A percentile compares a stretch with the other conserved stretches of the same genome.
Conservation (phyloP, 2,329 filamentous ascomycete species). For the Endoconidiophora laricicola region DNA sequence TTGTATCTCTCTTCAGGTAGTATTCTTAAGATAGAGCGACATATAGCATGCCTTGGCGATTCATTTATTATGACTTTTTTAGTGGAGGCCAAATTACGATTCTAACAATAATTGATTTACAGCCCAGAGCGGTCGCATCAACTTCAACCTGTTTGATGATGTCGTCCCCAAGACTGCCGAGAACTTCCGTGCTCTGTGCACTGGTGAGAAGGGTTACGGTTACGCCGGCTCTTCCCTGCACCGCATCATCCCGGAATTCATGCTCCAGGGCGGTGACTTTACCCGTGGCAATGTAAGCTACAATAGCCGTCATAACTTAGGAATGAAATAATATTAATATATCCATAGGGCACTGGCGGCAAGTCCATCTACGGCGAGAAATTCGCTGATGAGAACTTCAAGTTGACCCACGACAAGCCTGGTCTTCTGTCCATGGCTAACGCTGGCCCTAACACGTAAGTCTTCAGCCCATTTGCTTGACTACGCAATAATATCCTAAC, state of each 20-base stretch:
- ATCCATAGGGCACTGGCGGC: slow-evolving; percentile 62
- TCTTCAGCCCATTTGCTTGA: not conserved
- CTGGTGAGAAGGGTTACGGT: slow-evolving; percentile 62
- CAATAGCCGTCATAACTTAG: not conserved
- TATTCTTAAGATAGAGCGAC: not conserved
- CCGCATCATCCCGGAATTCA: slow-evolving; percentile 83
- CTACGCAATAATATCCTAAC: not conserved
- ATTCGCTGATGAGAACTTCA: slow-evolving; percentile 89
- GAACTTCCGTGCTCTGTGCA: slow-evolving; percentile 79
- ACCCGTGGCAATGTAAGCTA: slow-evolving; percentile 70
- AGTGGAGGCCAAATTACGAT: slow-evolving; percentile 1
- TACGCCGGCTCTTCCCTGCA: slow-evolving; percentile 78
- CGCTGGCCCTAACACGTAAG: slow-evolving; percentile 81
- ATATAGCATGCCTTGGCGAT: not conserved
- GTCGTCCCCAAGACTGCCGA: slow-evolving; percentile 73
- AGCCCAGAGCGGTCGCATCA: slow-evolving; percentile 67
- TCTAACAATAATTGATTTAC: slow-evolving; percentile 14
- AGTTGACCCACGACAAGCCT: slow-evolving; percentile 51
- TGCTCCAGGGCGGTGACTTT: slow-evolving; percentile 95
- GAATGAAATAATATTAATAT: slow-evolving; percentile 1
- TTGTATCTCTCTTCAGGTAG: too few relatives aligned
- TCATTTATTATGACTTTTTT: not conserved
- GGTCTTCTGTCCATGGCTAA: slow-evolving; percentile 91
- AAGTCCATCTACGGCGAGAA: slow-evolving; percentile 92
- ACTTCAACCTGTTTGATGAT: slow-evolving; percentile 75